Base-by-base conservation (phyloP, 2,329 filamentous ascomycete genomes). In the Neocatenulostroma microsporum region DNA sequence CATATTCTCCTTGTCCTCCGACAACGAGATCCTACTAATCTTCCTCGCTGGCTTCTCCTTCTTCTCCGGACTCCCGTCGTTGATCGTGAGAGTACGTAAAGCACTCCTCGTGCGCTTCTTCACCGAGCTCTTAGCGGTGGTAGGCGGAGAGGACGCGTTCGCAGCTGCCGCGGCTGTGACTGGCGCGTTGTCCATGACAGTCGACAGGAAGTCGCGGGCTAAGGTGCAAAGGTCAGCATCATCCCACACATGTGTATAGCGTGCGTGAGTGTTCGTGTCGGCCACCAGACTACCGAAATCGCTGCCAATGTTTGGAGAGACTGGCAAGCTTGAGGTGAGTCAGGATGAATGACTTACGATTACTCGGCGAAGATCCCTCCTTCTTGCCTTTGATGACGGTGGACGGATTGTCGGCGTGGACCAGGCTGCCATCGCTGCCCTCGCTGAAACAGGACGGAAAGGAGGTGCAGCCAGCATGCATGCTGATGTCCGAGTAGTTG, bases 401-500 rank as follows among this genome's bases (percentile, higher is more conserved):
- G 39, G 41, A 26, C 36, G 40, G 40, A 17, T 21, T 32, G 5
- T 12, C 30, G n/a, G n/a, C n/a, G 36, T 55, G 53, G 10, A 52
- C 21, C 21, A 55, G 36, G 12, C 42, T 30, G 19, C 52, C 45
- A 12, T 51, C 41, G 17, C 30, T 41, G 23, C 54, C 53, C 31
- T 58, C 53, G 9, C 42, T 34, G 17, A 47, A 52, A 44, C 56
- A 59, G 7, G 29, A 36, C 10, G 57, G 56, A 25, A 48, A 60
- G 24, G 46, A 37, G 6, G 42, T 44, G 41, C 54, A 60, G 25
- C 44, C 39, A 14, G 45, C 39, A 36, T 60, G 57, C 57, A 60
- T 60, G 41, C 54, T 58, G 40, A 59, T 43, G 33, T 60, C 56
- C 3, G 55, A 58, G 34, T 45, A 48, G 12, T 40, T 39, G 14